Conservation (phyloP, 2,329 filamentous ascomycete species). For the Aspergillus uvarum region DNA sequence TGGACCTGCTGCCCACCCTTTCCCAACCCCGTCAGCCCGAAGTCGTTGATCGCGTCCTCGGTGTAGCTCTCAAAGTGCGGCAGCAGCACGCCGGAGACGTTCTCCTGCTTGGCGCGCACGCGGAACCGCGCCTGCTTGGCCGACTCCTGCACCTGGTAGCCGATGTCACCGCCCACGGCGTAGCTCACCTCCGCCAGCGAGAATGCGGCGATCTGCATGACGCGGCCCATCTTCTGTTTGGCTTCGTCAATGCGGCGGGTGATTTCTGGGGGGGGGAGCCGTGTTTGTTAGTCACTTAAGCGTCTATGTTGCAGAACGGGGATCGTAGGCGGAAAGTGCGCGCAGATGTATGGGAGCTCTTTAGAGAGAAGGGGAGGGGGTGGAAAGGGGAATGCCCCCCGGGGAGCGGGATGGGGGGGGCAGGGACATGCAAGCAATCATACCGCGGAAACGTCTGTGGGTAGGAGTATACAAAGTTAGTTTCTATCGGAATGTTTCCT, state of each 20-base stretch:
- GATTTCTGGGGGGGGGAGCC: too few relatives aligned
- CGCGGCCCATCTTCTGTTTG: conserved; percentile 97
- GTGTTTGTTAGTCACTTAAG: too few relatives aligned
- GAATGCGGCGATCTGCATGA: conserved; percentile 99
- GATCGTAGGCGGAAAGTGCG: conserved; percentile 7
- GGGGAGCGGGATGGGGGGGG: conserved; percentile 19
- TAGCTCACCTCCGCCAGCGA: conserved; percentile 97
- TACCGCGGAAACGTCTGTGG: conserved; percentile 82
- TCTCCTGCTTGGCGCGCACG: conserved; percentile 93
- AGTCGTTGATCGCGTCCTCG: conserved; percentile 89
- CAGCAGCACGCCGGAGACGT: conserved; percentile 93
- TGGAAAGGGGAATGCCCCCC: neutral
- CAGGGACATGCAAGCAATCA: conserved; percentile 10
- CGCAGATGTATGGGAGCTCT: neutral
- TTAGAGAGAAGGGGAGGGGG: neutral
- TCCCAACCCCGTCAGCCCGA: conserved; percentile 89
- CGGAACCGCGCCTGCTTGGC: conserved; percentile 91
- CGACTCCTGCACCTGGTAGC: conserved; percentile 95
- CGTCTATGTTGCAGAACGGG: conserved; percentile 6
- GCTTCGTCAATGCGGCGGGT: conserved; percentile 96
- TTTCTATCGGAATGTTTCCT: too few relatives aligned
- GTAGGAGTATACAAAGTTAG: neutral
- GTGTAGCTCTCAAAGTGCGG: conserved; percentile 91
- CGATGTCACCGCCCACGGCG: conserved; percentile 90
- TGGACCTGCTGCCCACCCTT: conserved; percentile 98